Percentiles rank a stretch among this genome's conserved stretches.
Conservation (phyloP, 495 filamentous ascomycete genomes). For the Hypomontagnella monticulosa region DNA sequence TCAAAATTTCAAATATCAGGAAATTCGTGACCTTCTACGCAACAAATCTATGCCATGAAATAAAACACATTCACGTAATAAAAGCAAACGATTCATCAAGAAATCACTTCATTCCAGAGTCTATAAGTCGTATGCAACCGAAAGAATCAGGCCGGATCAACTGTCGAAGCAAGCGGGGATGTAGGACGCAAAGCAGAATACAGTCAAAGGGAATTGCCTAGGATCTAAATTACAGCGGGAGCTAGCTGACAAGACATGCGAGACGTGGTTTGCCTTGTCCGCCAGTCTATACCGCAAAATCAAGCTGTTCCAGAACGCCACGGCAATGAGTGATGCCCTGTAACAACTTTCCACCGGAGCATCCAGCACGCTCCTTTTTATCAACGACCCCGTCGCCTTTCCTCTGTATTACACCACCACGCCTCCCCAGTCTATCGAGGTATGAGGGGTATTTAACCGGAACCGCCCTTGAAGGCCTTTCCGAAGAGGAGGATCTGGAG, state of each 20-base stretch:
- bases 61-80: slow-evolving; percentile 10
- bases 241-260: slow-evolving; percentile 44
- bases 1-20: no score
- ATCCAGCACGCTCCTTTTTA: slow-evolving; percentile 49
- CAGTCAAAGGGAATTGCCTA: slow-evolving; percentile 64
- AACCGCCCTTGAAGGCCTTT: slow-evolving; percentile 97
- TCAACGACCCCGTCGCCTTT: slow-evolving; percentile 42
- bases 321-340: slow-evolving; percentile 56
- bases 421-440: slow-evolving; percentile 46
- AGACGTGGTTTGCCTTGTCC: slow-evolving; percentile 39
- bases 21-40: no score
- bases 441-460: slow-evolving; percentile 68
- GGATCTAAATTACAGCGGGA: slow-evolving; percentile 71
- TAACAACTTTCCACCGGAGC: slow-evolving; percentile 50
- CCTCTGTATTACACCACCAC: slow-evolving; percentile 46
- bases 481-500: slow-evolving; percentile 98
- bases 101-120: slow-evolving; percentile 49
- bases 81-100: slow-evolving; percentile 7
- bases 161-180: slow-evolving; percentile 48
- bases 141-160: slow-evolving; percentile 45
- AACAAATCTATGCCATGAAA: no score
- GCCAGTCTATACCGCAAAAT: slow-evolving; percentile 46
- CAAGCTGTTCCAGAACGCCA: slow-evolving; percentile 57
- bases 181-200: slow-evolving; percentile 57
- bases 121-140: slow-evolving; percentile 57